Conservation (phyloP, 2,329 filamentous ascomycete genomes). For the Diaporthe humulicola region DNA sequence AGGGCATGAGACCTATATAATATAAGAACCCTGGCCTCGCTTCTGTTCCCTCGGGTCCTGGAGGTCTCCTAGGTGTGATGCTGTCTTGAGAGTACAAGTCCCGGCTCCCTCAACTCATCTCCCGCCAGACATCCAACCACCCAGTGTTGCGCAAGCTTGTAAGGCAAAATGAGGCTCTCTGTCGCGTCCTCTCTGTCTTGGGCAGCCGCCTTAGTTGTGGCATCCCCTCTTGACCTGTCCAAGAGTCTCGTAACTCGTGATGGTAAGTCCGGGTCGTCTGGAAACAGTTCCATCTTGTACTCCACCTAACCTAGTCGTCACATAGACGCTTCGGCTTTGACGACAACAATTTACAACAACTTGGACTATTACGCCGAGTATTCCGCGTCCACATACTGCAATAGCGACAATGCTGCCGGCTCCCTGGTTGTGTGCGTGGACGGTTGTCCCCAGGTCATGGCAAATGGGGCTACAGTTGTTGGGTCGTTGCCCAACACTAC, state of each 20-base stretch:
- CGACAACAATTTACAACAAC: constrained; percentile 51
- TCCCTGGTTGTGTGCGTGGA: constrained; percentile 57
- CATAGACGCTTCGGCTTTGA: constrained; percentile 44
- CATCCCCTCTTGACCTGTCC: constrained; percentile 20
- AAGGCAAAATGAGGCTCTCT: constrained; percentile 37
- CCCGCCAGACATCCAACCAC: not conserved
- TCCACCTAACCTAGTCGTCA: constrained; percentile 30
- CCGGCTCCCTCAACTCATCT: not conserved
- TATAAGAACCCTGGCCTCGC: not conserved
- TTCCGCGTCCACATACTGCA: constrained; percentile 67
- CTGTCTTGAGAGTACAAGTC: constrained; percentile 26
- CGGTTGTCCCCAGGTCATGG: constrained; percentile 59
- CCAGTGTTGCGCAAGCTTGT: not conserved
- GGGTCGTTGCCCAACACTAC: constrained; percentile 52
- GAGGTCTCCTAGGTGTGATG: constrained; percentile 3
- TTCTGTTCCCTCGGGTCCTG: not conserved
- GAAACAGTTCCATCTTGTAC: not conserved
- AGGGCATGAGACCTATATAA: constrained; percentile 20
- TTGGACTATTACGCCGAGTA: constrained; percentile 66
- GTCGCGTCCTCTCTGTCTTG: constrained; percentile 27
- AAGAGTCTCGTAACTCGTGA: constrained; percentile 12
- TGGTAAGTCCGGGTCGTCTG: constrained; percentile 25
- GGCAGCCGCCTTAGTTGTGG: constrained; percentile 33
- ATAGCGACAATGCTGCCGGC: constrained; percentile 56
- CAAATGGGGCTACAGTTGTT: constrained; percentile 58